Evolutionary conservation across 108 stramenopile species (phyloP), one percentile per base, ranked within the genome.

Genomic region (Cafeteria roenbergensis): DNA sequence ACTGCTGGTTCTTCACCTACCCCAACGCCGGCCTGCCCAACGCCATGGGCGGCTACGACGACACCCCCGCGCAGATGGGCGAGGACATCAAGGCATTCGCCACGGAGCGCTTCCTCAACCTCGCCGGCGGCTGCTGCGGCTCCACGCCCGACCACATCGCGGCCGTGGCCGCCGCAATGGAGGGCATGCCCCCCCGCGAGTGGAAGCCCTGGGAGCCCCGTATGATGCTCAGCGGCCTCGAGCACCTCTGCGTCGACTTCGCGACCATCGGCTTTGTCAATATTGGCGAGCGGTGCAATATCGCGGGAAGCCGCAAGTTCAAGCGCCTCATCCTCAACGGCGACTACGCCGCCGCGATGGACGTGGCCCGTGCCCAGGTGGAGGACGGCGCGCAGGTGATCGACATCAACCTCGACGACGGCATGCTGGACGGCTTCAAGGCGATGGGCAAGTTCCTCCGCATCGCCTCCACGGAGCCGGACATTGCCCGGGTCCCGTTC

Each of bases 361-460:
- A 94, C 69, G 91, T 96, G 65, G 95, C 95, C 48, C 92, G 92
- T 86, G 75, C 88, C 75, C 95, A 96, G 76, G 92, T 97, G 12
- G 95, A 90, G 69, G 95, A 94, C 70, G 95, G 95, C 51, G 95
- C 95, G 30, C 90, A 93, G 71, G 93, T 94, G 56, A 86, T 97
- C 72, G 95, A 97, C 78, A 91, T 97, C 80, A 97, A 97, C 77
- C 90, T 97, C 28, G 95, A 97, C 75, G 95, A 97, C 71, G 95
- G 95, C 66, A 84, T 97, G 76, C 72, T 97, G 71, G 95, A 97
- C 71, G 95, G 95, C 27, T 63, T 94, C 51, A 88, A 90, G 24
- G 93, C 93, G 12, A 97, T 97, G 95, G 89, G 91, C 69, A 92
- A 93, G 86, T 97, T 97, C 86, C 89, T 94, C 35, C 93, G 93